A percentile compares a stretch with the other conserved stretches of the same genome.
Evolutionary conservation across 169 alveolate genomes (phyloP).

Genomic region (Eimeria mitis): DNA sequence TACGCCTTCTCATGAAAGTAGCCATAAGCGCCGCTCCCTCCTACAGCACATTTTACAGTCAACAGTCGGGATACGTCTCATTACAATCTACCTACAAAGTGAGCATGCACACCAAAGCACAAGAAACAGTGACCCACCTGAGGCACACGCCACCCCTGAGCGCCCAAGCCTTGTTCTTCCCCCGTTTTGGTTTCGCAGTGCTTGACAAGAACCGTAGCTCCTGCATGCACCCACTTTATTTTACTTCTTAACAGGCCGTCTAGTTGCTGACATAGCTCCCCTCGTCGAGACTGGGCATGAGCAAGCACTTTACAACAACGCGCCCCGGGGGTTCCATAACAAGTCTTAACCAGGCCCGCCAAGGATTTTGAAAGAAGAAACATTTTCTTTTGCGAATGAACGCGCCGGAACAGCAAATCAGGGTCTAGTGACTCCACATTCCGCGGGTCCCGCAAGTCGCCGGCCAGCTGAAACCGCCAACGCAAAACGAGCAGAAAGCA

Average conservation of each 20-base stretch:
- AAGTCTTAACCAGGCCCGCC: conserved; percentile 51
- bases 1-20: conserved; percentile 78
- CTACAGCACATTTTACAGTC: conserved; percentile 28
- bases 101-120: background rate
- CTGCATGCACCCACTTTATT: conserved; percentile 80
- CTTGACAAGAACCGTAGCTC: conserved; percentile 61
- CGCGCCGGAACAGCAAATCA: conserved; percentile 65
- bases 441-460: conserved; percentile 64
- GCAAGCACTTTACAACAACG: background rate
- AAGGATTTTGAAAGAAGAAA: conserved; percentile 57
- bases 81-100: no score
- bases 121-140: conserved; percentile 35
- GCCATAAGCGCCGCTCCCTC: conserved; percentile 80
- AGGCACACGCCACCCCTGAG: conserved; percentile 70
- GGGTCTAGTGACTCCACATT: conserved; percentile 23
- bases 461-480: conserved; percentile 43
- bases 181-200: conserved; percentile 53
- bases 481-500: background rate
- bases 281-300: background rate
- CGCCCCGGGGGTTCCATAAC: conserved; percentile 24
- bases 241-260: conserved; percentile 33
- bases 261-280: conserved; percentile 4
- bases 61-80: no score
- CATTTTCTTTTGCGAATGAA: conserved; percentile 75
- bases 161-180: conserved; percentile 56